A percentile compares a stretch with the other conserved stretches of the same genome.
Conservation (phyloP, 805 yeast genomes). For the Starmerella tilneyi region DNA sequence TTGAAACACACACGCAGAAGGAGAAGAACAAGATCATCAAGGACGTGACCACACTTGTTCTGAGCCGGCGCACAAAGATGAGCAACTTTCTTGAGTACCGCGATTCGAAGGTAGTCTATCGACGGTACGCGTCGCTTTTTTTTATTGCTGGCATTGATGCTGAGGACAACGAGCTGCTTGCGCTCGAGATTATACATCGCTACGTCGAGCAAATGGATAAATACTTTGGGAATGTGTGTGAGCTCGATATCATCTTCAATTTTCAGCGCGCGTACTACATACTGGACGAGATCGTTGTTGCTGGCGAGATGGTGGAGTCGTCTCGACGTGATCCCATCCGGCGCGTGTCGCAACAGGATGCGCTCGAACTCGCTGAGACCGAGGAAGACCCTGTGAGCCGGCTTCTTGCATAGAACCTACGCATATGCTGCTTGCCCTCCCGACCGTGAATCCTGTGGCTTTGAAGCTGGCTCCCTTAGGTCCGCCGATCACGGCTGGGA, state of each 20-base stretch:
- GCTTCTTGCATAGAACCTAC: slow-evolving; percentile 19
- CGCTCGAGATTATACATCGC: slow-evolving; percentile 79
- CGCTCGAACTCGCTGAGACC: slow-evolving; percentile 69
- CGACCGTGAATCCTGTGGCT: too few species aligned
- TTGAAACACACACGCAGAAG: slow-evolving; percentile 66
- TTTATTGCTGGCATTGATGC: slow-evolving; percentile 78
- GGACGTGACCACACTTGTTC: slow-evolving; percentile 76
- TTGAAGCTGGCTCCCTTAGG: too few species aligned
- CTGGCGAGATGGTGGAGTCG: slow-evolving; percentile 78
- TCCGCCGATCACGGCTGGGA: not conserved
- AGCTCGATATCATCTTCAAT: slow-evolving; percentile 90
- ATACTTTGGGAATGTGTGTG: slow-evolving; percentile 91
- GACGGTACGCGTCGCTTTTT: slow-evolving; percentile 86
- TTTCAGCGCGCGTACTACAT: slow-evolving; percentile 89
- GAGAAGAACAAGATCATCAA: slow-evolving; percentile 75
- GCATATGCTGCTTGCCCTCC: too few species aligned
- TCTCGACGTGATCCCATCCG: slow-evolving; percentile 69
- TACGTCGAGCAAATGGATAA: slow-evolving; percentile 96
- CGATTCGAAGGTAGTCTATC: slow-evolving; percentile 74
- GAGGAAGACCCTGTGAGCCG: slow-evolving; percentile 33
- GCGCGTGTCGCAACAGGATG: slow-evolving; percentile 75
- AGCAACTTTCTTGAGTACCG: slow-evolving; percentile 85
- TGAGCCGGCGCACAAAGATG: slow-evolving; percentile 84
- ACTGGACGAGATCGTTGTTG: slow-evolving; percentile 78
- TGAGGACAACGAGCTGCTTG: slow-evolving; percentile 75